Evolutionary conservation across 2,329 filamentous ascomycete genomes (phyloP).

Genomic region (Fusarium algeriense): DNA sequence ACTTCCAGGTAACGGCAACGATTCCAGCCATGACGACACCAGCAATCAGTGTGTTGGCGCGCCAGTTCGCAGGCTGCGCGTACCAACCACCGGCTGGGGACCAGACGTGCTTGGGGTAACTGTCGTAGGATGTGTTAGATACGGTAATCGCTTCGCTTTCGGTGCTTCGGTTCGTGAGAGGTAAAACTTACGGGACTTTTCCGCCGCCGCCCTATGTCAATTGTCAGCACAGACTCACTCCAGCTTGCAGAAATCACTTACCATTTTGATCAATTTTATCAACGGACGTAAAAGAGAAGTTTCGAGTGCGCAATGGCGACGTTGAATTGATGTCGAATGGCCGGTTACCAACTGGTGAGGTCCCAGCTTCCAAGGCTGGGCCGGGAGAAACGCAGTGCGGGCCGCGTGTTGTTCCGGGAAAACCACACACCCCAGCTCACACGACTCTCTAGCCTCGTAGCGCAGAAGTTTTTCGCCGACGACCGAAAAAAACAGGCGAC

Average conservation of each 20-base stretch:
- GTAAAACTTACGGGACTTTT: slow-evolving; percentile 65
- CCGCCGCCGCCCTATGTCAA: slow-evolving; percentile 78
- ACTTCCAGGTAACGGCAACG: slow-evolving; percentile 74
- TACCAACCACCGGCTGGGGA: slow-evolving; percentile 99
- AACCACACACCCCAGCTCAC: slow-evolving; percentile 46
- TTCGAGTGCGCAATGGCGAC: slow-evolving; percentile 49
- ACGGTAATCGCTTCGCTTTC: slow-evolving; percentile 22
- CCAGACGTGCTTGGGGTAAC: slow-evolving; percentile 99
- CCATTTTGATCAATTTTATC: slow-evolving; percentile 66
- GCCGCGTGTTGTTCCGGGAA: slow-evolving; percentile 45
- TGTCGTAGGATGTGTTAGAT: slow-evolving; percentile 53
- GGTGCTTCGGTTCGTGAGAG: slow-evolving; percentile 34
- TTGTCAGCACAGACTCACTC: slow-evolving; percentile 55
- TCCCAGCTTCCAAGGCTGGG: slow-evolving; percentile 29
- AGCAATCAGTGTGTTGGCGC: slow-evolving; percentile 85
- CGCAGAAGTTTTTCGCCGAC: slow-evolving; percentile 54
- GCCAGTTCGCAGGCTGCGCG: slow-evolving; percentile 94
- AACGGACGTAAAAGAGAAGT: slow-evolving; percentile 50
- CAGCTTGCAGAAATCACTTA: slow-evolving; percentile 49
- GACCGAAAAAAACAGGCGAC: slow-evolving; percentile 32
- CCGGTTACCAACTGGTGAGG: slow-evolving; percentile 34
- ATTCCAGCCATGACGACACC: slow-evolving; percentile 76
- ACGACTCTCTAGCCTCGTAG: slow-evolving; percentile 49
- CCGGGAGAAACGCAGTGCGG: slow-evolving; percentile 34
- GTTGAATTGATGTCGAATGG: slow-evolving; percentile 39